These are phyloP conservation scores for Aspergillus wentii DNA, from an alignment of 495 filamentous ascomycete genomes.

Conservation along the genomic window DNA sequence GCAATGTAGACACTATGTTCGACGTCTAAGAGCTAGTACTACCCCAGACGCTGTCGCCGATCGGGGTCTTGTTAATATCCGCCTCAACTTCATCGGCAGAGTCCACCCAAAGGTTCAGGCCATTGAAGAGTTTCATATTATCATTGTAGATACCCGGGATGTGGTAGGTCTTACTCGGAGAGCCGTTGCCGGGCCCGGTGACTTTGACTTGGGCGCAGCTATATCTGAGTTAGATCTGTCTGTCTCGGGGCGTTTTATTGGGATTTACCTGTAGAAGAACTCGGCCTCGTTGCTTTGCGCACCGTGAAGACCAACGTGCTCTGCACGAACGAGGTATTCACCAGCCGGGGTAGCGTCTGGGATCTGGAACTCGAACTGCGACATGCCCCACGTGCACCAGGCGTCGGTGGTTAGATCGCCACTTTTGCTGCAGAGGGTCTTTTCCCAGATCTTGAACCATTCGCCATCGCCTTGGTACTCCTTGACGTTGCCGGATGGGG, in stretches of 20 bases:
- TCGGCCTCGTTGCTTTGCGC: constrained; percentile 15
- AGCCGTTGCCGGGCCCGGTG: constrained; percentile 44
- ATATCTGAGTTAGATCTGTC: neutral
- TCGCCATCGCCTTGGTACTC: constrained; percentile 39
- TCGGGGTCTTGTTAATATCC: constrained; percentile 11
- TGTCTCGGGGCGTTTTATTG: neutral
- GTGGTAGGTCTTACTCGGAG: constrained; percentile 37
- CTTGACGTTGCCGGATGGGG: constrained; percentile 31
- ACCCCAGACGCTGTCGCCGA: constrained; percentile 15
- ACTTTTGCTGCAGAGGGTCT: constrained; percentile 10
- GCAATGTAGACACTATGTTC: too few species aligned
- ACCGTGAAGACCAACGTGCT: constrained; percentile 43
- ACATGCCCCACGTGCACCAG: constrained; percentile 14
- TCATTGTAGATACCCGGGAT: constrained; percentile 50
- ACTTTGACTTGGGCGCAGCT: constrained; percentile 56
- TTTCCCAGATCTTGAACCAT: constrained; percentile 51
- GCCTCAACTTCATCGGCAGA: constrained; percentile 4
- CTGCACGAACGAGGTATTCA: constrained; percentile 59
- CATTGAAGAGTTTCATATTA: constrained; percentile 15
- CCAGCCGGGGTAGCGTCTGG: constrained; percentile 49
- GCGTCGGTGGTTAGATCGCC: constrained; percentile 28
- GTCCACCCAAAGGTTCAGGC: constrained; percentile 13
- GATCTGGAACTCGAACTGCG: constrained; percentile 37
- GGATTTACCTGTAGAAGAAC: constrained; percentile 16
- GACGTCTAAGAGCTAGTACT: too few species aligned